phyloP scores from a whole-genome alignment of 1,284 basidiomycete species.

The Sporisorium graminicola region DNA sequence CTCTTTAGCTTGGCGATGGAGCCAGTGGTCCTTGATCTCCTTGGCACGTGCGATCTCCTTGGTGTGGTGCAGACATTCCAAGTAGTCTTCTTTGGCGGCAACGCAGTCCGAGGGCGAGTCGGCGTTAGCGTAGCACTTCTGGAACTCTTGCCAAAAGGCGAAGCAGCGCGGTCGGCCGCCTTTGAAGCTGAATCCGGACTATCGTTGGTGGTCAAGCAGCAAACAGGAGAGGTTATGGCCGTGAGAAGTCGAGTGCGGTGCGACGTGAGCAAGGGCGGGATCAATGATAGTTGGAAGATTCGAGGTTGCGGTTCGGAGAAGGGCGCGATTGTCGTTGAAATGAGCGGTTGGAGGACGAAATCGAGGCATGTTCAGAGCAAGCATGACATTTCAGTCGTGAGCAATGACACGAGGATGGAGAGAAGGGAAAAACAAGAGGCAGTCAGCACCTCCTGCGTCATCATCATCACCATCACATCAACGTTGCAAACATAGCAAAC shows the following conservation, averaged over 20 bases:
- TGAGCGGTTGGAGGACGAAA: too few relatives aligned
- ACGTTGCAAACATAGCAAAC: neutral
- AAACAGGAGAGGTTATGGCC: neutral
- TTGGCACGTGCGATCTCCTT: slow-evolving; percentile 76
- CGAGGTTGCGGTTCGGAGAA: neutral
- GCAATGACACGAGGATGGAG: too few relatives aligned
- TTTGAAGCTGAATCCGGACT: slow-evolving; percentile 78
- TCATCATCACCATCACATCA: neutral
- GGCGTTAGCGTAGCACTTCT: slow-evolving; percentile 87
- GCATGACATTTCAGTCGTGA: neutral
- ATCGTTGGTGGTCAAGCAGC: neutral
- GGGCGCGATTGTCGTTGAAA: too few relatives aligned
- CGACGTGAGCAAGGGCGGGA: too few relatives aligned
- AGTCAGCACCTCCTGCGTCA: slow-evolving; percentile 1
- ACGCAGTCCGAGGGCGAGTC: slow-evolving; percentile 82
- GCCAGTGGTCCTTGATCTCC: slow-evolving; percentile 61
- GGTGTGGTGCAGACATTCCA: slow-evolving; percentile 90
- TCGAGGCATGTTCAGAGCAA: too few relatives aligned
- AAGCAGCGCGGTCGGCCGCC: slow-evolving; percentile 90
- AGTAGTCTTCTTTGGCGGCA: slow-evolving; percentile 84
- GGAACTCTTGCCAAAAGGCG: slow-evolving; percentile 83
- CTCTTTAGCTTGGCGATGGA: slow-evolving; percentile 56
- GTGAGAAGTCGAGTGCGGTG: too few relatives aligned
- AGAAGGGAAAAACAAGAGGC: neutral
- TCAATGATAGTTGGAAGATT: too few relatives aligned